Evolutionary conservation across 495 filamentous ascomycete genomes (phyloP).

Genomic region (Mycothermus thermophilus): DNA sequence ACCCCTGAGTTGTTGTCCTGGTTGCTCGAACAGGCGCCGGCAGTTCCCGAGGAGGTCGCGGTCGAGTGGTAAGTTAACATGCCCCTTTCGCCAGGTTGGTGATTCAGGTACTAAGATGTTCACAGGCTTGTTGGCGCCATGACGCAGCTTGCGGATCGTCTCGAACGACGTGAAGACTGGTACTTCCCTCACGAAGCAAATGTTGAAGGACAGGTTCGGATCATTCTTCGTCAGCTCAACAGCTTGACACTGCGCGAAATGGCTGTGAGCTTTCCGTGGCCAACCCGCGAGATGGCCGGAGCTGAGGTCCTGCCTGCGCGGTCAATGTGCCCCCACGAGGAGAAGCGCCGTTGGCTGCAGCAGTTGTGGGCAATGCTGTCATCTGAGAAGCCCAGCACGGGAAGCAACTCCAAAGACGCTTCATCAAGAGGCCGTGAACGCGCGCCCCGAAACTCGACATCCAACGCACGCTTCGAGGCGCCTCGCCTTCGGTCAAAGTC

Average conservation of each 20-base stretch:
- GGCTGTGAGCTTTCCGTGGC: slow-evolving; percentile 25
- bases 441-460: not conserved
- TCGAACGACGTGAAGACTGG: slow-evolving; percentile 20
- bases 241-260: slow-evolving; percentile 19
- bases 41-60: slow-evolving; percentile 20
- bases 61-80: slow-evolving; percentile 13
- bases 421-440: slow-evolving; percentile 1
- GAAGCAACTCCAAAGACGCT: no score
- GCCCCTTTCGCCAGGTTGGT: not conserved
- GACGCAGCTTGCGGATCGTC: slow-evolving; percentile 20
- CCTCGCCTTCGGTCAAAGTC: slow-evolving; percentile 11
- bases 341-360: slow-evolving; percentile 23
- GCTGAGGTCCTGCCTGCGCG: slow-evolving; percentile 23
- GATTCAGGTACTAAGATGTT: not conserved
- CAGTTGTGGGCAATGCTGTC: slow-evolving; percentile 15
- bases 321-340: slow-evolving; percentile 21
- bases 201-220: slow-evolving; percentile 23
- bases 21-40: slow-evolving; percentile 16
- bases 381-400: slow-evolving; percentile 11
- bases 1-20: slow-evolving; percentile 22
- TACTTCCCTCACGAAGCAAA: slow-evolving; percentile 18
- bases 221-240: slow-evolving; percentile 22
- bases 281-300: slow-evolving; percentile 23
- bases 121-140: slow-evolving; percentile 21
- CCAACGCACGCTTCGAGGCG: slow-evolving; percentile 13